phyloP scores from a whole-genome alignment of 2,329 filamentous ascomycete genomes.

The Cladosporium sp. region DNA sequence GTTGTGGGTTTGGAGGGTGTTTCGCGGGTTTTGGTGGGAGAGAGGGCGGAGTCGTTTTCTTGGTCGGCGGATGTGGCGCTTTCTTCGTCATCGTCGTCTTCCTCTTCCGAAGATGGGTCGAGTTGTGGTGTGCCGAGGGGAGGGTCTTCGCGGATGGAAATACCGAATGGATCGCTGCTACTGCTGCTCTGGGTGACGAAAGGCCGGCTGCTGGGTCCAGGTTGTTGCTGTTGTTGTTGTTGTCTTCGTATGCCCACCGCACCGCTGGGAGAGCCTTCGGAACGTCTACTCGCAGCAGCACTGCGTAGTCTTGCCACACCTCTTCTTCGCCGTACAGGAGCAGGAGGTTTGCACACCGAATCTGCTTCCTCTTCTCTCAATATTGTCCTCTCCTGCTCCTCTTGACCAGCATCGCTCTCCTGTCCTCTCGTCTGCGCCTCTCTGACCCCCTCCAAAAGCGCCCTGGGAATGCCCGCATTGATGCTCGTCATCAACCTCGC shows the following conservation, averaged over 20 bases:
- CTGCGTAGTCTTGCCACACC: conserved; percentile 25
- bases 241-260: conserved; percentile 17
- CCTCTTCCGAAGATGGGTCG: conserved; percentile 23
- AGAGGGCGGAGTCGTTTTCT: conserved; percentile 46
- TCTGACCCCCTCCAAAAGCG: conserved; percentile 41
- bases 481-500: conserved; percentile 60
- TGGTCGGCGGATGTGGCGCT: conserved; percentile 38
- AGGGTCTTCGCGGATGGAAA: conserved; percentile 3
- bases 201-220: conserved; percentile 15
- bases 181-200: conserved; percentile 23
- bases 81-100: conserved; percentile 31
- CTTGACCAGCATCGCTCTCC: conserved; percentile 17
- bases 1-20: conserved; percentile 34
- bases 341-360: conserved; percentile 14
- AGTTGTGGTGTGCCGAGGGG: conserved; percentile 8
- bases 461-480: conserved; percentile 51
- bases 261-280: conserved; percentile 24
- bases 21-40: conserved; percentile 27
- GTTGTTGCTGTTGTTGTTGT: conserved; percentile 3
- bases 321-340: conserved; percentile 21
- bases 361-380: conserved; percentile 16
- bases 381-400: conserved; percentile 1
- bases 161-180: conserved; percentile 4
- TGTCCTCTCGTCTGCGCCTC: conserved; percentile 52
- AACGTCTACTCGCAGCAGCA: conserved; percentile 17